Evolutionary conservation across 345 rosid species (phyloP).

Genomic region (Combretum micranthum): DNA sequence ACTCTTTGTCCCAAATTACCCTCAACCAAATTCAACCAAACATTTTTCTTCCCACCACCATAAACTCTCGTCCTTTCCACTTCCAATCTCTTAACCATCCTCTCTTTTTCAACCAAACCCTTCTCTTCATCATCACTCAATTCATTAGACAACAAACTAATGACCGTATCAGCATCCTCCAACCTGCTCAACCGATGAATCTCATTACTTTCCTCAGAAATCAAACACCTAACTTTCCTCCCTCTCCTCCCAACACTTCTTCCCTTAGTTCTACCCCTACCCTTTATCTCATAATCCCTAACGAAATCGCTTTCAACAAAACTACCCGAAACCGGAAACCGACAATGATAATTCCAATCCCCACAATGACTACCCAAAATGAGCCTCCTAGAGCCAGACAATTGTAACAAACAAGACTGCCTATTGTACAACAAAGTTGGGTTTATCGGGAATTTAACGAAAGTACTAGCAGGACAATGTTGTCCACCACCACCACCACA

Average conservation of each 20-base stretch:
- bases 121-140: conserved; percentile 38
- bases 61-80: conserved; percentile 27
- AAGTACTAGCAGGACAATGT: no score
- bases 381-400: conserved; percentile 51
- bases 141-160: conserved; percentile 77
- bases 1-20: conserved; percentile 22
- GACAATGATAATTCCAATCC: conserved; percentile 7
- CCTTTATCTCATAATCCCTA: conserved; percentile 28
- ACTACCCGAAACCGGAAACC: conserved; percentile 28
- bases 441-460: conserved; percentile 22
- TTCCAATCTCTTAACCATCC: conserved; percentile 31
- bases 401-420: conserved; percentile 65
- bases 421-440: conserved; percentile 55
- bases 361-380: conserved; percentile 27
- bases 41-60: conserved; percentile 33
- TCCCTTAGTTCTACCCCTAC: conserved; percentile 16
- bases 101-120: conserved; percentile 25
- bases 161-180: conserved; percentile 58
- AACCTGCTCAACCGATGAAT: conserved; percentile 29
- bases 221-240: conserved; percentile 29
- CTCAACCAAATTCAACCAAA: conserved; percentile 19
- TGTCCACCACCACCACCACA: no score
- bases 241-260: conserved; percentile 24
- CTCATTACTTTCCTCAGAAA: conserved; percentile 20
- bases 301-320: conserved; percentile 14